A percentile compares a stretch with the other conserved stretches of the same genome.
These are phyloP conservation scores for Fusarium torulosum DNA, from an alignment of 2,329 filamentous ascomycete genomes.

Conservation along the genomic window DNA sequence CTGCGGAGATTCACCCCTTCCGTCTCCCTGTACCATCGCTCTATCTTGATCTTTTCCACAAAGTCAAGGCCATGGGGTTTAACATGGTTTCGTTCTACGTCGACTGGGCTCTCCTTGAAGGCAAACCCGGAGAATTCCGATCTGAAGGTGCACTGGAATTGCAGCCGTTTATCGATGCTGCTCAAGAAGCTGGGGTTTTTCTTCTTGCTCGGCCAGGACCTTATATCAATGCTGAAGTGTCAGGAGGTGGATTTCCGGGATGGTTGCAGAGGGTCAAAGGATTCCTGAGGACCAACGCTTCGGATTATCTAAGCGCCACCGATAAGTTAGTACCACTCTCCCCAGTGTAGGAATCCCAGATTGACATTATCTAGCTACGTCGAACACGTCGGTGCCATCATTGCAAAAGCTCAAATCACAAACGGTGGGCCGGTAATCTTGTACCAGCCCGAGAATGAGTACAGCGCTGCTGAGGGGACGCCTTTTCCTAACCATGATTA, in stretches of 20 bases:
- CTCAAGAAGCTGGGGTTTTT: constrained; percentile 79
- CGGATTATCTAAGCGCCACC: constrained; percentile 74
- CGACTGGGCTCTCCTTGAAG: constrained; percentile 83
- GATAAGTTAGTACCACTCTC: constrained; percentile 63
- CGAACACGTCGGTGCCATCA: constrained; percentile 70
- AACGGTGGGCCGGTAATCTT: constrained; percentile 85
- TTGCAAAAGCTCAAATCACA: constrained; percentile 83
- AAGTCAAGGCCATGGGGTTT: constrained; percentile 84
- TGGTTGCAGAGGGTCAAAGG: constrained; percentile 80
- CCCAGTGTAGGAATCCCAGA: rapidly evolving
- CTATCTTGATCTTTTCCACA: constrained; percentile 81
- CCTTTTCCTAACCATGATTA: constrained; percentile 76
- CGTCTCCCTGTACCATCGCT: constrained; percentile 61
- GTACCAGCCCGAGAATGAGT: constrained; percentile 86
- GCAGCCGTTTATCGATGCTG: constrained; percentile 82
- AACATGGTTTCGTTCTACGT: constrained; percentile 84
- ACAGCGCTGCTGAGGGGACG: constrained; percentile 65
- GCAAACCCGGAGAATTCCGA: constrained; percentile 75
- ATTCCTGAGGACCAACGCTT: constrained; percentile 71
- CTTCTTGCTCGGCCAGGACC: constrained; percentile 78
- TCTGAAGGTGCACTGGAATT: constrained; percentile 79
- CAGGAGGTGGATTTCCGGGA: constrained; percentile 83
- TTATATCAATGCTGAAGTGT: constrained; percentile 83
- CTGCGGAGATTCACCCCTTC: constrained; percentile 80
- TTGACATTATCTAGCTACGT: constrained; percentile 56